These are phyloP conservation scores for Exophiala lecanii-corni DNA, from an alignment of 2,329 filamentous ascomycete species.

Conservation along the genomic window DNA sequence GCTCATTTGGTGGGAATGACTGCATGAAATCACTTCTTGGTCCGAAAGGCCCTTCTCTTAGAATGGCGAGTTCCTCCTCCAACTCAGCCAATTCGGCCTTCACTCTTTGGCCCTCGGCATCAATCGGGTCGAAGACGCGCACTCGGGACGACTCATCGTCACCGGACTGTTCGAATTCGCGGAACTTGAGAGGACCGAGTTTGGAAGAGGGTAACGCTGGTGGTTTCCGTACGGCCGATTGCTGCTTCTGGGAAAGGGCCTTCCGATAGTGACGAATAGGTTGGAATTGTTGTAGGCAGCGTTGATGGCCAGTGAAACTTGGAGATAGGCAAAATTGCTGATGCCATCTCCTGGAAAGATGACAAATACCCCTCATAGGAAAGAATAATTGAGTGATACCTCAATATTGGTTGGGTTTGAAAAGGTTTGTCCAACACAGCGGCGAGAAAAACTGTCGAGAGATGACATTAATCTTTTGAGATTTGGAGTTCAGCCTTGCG, in stretches of 20 bases:
- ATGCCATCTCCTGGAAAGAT: conserved; percentile 28
- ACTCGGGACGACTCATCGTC: conserved; percentile 33
- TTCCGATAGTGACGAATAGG: conserved; percentile 20
- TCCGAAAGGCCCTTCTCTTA: conserved; percentile 40
- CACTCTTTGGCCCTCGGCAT: conserved; percentile 34
- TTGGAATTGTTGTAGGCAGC: conserved; percentile 23
- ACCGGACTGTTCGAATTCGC: conserved; percentile 41
- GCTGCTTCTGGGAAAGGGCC: neutral
- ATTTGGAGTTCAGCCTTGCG: no score
- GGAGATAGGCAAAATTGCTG: conserved; percentile 27
- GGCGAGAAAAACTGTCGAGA: no score
- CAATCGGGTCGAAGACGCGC: conserved; percentile 37
- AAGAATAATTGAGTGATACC: no score
- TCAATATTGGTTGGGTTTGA: no score
- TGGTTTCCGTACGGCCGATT: neutral
- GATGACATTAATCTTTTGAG: no score
- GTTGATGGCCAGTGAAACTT: conserved; percentile 23
- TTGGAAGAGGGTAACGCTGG: conserved; percentile 3
- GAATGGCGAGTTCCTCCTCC: conserved; percentile 36
- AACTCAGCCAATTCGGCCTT: conserved; percentile 37
- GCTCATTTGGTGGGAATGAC: conserved; percentile 38
- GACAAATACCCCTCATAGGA: conserved; percentile 26
- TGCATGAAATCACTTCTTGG: conserved; percentile 42
- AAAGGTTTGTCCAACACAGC: no score
- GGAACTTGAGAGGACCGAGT: conserved; percentile 36